Base-by-base conservation (phyloP, 768 basidiomycete species). In the Tephrocybe sp. region DNA sequence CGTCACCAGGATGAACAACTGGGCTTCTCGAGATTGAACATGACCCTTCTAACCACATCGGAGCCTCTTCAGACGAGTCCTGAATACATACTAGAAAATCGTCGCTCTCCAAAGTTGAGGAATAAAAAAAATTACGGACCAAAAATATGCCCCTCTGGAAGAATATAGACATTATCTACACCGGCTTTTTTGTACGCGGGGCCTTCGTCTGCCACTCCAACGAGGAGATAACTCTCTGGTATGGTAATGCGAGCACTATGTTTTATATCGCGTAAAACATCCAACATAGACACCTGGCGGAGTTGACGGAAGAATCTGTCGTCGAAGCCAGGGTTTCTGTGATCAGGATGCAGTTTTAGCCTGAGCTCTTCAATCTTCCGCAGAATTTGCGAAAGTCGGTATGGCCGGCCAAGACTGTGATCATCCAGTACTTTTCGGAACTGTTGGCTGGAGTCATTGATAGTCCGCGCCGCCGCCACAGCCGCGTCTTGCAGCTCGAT, bases 191-290 rank as follows among this genome's bases (percentile, higher is more conserved):
- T 62, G 53, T 89, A 88, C 0, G 83, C 80, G 0, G 84, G 81
- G 0, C 89, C 89, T 65, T 92, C 89, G 57, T 94, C 92, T 3
- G 89, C 86, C 8, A 93, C 78, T 1, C 92, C 92, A 9, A 92
- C 87, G 1, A 94, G 74, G 22, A 83, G 72, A 51, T 82, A 82
- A 52, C 83, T 84, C 1, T 82, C 68, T 0, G 84, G 84, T 9
- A 94, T 76, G 3, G 76, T 80, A 22, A 94, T 87, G 8, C 89
- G 75, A 0, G 91, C 91, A 31, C 75, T 70, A 56, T 89, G 82
- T 57, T 92, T 92, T 59, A 93, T 80, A 34, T 82, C 81, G 5
- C 89, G 77, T 32, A 93, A 66, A 9, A 87, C 78, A 52, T 82
- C 79, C 38, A 77, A 79, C 65, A 81, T 79, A 0, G 84, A 77